Conservation (phyloP, 2,329 filamentous ascomycete species). For the Trichoderma atroviride region DNA sequence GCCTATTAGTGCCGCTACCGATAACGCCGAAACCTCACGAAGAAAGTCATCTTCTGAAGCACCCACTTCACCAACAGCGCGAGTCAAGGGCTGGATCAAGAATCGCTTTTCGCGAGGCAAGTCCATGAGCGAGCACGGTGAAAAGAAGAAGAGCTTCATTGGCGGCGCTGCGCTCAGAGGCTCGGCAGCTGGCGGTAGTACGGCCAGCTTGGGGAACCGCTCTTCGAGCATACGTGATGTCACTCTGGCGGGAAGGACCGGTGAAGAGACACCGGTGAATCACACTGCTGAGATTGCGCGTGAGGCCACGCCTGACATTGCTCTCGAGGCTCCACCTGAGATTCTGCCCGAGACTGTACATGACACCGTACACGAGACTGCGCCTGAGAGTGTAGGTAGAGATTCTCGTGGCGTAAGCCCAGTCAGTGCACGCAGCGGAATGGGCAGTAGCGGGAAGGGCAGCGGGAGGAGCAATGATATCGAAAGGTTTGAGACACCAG, state of each 20-base stretch:
- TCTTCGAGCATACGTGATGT: constrained; percentile 51
- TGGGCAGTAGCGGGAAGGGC: background rate
- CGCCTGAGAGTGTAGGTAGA: background rate
- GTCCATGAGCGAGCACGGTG: constrained; percentile 43
- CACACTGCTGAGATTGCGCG: constrained; percentile 12
- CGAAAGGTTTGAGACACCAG: constrained; percentile 43
- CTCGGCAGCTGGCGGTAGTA: constrained; percentile 49
- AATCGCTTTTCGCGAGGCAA: constrained; percentile 53
- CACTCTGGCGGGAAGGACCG: constrained; percentile 47
- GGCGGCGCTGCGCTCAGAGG: constrained; percentile 53
- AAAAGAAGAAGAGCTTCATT: constrained; percentile 49
- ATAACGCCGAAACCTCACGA: background rate
- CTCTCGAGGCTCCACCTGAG: background rate
- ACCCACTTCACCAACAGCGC: constrained; percentile 41
- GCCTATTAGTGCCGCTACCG: background rate
- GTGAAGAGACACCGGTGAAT: constrained; percentile 31
- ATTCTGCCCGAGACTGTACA: background rate
- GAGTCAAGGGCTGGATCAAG: constrained; percentile 59
- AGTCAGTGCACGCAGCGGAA: constrained; percentile 32
- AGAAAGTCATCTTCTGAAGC: constrained; percentile 8
- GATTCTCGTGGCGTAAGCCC: constrained; percentile 45
- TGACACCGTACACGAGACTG: background rate
- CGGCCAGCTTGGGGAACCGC: constrained; percentile 47
- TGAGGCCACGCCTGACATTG: background rate
- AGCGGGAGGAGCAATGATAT: constrained; percentile 20